These are phyloP conservation scores for Fusarium luffae DNA, from an alignment of 2,329 filamentous ascomycete genomes.

Conservation along the genomic window DNA sequence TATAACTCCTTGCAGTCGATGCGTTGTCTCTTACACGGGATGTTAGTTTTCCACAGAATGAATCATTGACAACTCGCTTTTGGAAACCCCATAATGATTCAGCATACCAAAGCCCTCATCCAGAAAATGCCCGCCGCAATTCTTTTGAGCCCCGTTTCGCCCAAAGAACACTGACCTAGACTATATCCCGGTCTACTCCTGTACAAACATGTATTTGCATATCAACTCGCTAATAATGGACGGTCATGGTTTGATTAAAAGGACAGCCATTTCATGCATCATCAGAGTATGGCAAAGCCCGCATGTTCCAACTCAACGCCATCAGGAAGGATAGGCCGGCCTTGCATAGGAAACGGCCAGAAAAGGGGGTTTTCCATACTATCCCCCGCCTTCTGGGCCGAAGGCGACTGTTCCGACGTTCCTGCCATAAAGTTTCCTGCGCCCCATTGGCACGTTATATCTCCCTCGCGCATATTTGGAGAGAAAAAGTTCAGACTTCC, in stretches of 20 bases:
- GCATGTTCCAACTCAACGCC: conserved; percentile 61
- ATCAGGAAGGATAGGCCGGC: conserved; percentile 63
- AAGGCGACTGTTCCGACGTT: conserved; percentile 20
- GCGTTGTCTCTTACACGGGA: conserved; percentile 1
- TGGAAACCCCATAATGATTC: conserved; percentile 10
- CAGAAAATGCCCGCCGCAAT: conserved; percentile 16
- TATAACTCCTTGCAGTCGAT: not conserved
- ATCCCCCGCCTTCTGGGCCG: conserved; percentile 48
- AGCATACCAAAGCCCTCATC: conserved; percentile 9
- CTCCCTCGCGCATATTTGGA: conserved; percentile 60
- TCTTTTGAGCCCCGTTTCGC: conserved; percentile 13
- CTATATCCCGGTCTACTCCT: conserved; percentile 1
- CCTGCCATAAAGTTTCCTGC: conserved; percentile 28
- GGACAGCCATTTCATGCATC: not conserved
- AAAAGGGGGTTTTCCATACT: conserved; percentile 65
- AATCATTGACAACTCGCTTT: conserved; percentile 3
- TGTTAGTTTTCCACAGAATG: not conserved
- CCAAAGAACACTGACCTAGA: conserved; percentile 1
- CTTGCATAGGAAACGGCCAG: conserved; percentile 71
- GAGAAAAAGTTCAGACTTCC: conserved; percentile 68
- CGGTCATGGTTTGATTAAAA: not conserved
- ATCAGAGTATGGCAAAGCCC: conserved; percentile 58
- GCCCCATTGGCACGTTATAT: conserved; percentile 63
- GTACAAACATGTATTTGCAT: not conserved
- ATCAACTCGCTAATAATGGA: not conserved